Evolutionary conservation across 371 early-diverging fungal genomes (phyloP).

Genomic region (Mortierella sp.): DNA sequence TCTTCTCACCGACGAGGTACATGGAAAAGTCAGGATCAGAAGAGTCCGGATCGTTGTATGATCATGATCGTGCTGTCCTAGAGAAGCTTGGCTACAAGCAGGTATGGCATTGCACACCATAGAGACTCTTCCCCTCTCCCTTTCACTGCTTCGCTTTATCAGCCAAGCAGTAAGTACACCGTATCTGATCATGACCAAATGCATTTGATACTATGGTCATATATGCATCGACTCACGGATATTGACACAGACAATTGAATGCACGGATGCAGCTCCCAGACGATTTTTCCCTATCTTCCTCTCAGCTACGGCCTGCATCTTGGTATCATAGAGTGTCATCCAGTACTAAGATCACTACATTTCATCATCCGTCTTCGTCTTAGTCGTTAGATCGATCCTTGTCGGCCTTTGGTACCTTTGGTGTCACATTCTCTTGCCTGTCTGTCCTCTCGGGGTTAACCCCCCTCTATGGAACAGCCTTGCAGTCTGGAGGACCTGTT

Average conservation of each 20-base stretch:
- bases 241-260: too few relatives aligned
- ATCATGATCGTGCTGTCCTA: conserved; percentile 61
- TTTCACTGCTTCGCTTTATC: too few relatives aligned
- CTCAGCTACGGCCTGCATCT: too few relatives aligned
- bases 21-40: conserved; percentile 45
- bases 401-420: conserved; percentile 71
- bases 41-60: conserved; percentile 42
- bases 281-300: too few relatives aligned
- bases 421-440: conserved; percentile 71
- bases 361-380: conserved; percentile 1
- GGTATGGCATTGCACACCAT: too few relatives aligned
- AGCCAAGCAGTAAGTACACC: too few relatives aligned
- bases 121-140: too few relatives aligned
- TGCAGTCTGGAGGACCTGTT: conserved; percentile 76
- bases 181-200: too few relatives aligned
- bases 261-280: too few relatives aligned
- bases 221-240: too few relatives aligned
- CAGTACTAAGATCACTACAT: neutral
- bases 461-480: conserved; percentile 68
- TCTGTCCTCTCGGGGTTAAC: conserved; percentile 72
- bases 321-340: too few relatives aligned
- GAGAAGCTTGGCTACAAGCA: conserved; percentile 71
- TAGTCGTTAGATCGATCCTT: conserved; percentile 77
- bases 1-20: conserved; percentile 12
- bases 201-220: too few relatives aligned